A percentile compares a stretch with the other conserved stretches of the same genome.
Conservation (phyloP, 495 filamentous ascomycete genomes). For the Friedmanniomyces endolithicus region DNA sequence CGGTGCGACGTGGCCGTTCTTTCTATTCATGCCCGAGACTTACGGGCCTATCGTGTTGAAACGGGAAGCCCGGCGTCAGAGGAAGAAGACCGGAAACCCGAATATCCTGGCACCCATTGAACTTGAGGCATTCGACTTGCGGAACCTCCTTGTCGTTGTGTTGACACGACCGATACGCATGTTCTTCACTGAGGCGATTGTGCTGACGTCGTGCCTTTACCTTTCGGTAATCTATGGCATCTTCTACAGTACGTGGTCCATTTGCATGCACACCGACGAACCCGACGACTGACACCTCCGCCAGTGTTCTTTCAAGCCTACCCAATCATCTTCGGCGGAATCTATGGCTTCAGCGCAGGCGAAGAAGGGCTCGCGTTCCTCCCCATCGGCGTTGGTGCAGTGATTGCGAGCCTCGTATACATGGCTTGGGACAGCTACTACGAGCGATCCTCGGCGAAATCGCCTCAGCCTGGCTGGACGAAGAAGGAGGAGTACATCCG, state of each 20-base stretch:
- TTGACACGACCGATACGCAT: constrained; percentile 42
- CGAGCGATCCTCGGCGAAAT: constrained; percentile 29
- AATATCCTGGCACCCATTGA: constrained; percentile 33
- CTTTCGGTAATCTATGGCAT: constrained; percentile 57
- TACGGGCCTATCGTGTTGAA: constrained; percentile 48
- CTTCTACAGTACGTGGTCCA: constrained; percentile 44
- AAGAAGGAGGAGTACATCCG: constrained; percentile 47
- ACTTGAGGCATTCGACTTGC: constrained; percentile 31
- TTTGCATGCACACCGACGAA: too few species aligned
- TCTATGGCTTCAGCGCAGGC: constrained; percentile 30
- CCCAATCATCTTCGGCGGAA: constrained; percentile 25
- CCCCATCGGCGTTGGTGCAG: constrained; percentile 30
- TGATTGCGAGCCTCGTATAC: constrained; percentile 37
- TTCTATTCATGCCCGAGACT: constrained; percentile 41
- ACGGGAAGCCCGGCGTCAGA: constrained; percentile 40
- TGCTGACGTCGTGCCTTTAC: constrained; percentile 55
- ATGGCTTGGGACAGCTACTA: constrained; percentile 45
- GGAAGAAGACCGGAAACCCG: constrained; percentile 33
- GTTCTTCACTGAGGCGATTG: constrained; percentile 48
- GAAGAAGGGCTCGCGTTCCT: constrained; percentile 30
- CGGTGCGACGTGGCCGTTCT: constrained; percentile 30
- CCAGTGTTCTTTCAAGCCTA: constrained; percentile 24
- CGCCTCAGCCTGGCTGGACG: constrained; percentile 31
- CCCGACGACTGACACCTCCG: too few species aligned
- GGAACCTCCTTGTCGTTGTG: constrained; percentile 30